These are phyloP conservation scores for Mycena pura DNA, from an alignment of 768 basidiomycete species.

Conservation along the genomic window DNA sequence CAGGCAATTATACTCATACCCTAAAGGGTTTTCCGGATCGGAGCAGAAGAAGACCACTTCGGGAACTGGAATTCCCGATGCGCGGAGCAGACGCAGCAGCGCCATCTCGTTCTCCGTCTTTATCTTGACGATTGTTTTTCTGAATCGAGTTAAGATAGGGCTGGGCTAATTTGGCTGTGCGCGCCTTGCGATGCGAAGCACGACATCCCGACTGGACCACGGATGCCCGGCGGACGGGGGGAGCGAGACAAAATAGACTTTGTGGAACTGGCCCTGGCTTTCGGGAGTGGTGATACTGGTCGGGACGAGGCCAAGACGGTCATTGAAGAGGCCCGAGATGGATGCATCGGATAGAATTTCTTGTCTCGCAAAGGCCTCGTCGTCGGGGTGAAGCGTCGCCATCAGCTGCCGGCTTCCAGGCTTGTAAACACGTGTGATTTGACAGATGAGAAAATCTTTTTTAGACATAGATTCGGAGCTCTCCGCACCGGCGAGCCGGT, in stretches of 20 bases:
- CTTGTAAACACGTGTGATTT: no score
- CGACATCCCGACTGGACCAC: slow-evolving; percentile 22
- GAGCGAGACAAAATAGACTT: slow-evolving; percentile 24
- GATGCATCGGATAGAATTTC: slow-evolving; percentile 13
- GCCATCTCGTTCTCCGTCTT: slow-evolving; percentile 27
- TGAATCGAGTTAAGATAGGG: neutral
- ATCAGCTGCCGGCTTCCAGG: no score
- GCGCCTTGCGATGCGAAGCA: slow-evolving; percentile 23
- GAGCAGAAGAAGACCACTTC: slow-evolving; percentile 21
- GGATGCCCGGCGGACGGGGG: neutral
- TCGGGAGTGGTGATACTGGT: slow-evolving; percentile 1
- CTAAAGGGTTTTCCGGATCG: slow-evolving; percentile 7
- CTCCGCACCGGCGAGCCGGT: no score
- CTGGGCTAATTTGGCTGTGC: no score
- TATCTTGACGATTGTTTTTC: slow-evolving; percentile 11
- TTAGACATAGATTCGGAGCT: no score
- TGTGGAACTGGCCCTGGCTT: slow-evolving; percentile 23
- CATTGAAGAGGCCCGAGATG: slow-evolving; percentile 14
- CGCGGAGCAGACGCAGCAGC: neutral
- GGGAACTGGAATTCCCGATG: slow-evolving; percentile 11
- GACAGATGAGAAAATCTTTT: no score
- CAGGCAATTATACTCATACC: slow-evolving; percentile 27
- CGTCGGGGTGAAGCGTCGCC: slow-evolving; percentile 24
- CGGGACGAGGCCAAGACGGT: slow-evolving; percentile 8
- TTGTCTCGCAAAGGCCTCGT: slow-evolving; percentile 12